Base-by-base conservation (phyloP, 768 basidiomycete species). In the Suillus subaureus region DNA sequence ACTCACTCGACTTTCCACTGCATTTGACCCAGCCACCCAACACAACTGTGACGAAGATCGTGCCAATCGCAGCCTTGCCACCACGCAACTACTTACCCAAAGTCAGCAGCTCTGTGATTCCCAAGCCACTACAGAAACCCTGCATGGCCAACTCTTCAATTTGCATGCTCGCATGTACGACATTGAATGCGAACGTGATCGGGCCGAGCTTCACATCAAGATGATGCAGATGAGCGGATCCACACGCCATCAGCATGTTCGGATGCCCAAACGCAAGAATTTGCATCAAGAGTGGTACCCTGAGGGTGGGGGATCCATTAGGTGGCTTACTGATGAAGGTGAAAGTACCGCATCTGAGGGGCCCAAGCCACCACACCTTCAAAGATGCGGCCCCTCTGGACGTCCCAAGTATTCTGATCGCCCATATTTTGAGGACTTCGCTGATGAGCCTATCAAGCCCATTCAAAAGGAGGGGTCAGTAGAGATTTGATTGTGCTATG, bases 11-110 rank as follows among this genome's bases (percentile, higher is more conserved):
- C 65, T 79, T 31, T 43, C 72, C 5, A 8, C 33, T 37, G 70
- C 73, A 4, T 67, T 78, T 47, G 74, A 79, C 64, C 78, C 74
- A 8, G 61, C 62, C 4, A 66, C 69, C n/a, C 72, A 72, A 21
- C 45, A 35, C 13, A 61, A 54, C 5, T 68, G 63, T 12, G 74
- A 79, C 57, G 71, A 72, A 18, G 72, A 74, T 18, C 68, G 66
- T n/a, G 63, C 72, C 12, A 60, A 63, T 28, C 65, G 43, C 26
- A 68, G 72, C 9, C 60, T 78, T 40, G 71, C 73, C 15, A 72
- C 61, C 39, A 70, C 68, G 0, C 77, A n/a, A n/a, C n/a, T n/a
- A n/a, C n/a, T n/a, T n/a, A 68, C 69, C 6, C 43, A 76, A n/a
- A 67, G 68, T 5, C 68, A 72, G 39, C 75, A 78, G 62, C 70